A percentile compares a stretch with the other conserved stretches of the same genome.
Evolutionary conservation across 2,329 filamentous ascomycete species (phyloP).

Genomic region (Helotiales sp.): DNA sequence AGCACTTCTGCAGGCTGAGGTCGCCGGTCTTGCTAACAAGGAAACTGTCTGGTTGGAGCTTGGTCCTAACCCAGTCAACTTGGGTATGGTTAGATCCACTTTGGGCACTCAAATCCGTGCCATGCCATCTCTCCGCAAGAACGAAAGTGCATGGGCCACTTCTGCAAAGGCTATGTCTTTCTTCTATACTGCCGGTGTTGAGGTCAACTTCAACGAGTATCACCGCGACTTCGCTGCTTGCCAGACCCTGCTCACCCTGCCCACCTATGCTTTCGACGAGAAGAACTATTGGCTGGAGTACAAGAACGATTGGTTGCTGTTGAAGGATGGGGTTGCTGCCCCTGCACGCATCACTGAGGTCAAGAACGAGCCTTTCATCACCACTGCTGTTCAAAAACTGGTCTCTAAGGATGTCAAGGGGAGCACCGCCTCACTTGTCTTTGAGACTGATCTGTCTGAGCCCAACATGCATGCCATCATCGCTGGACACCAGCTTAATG

Average conservation of each 20-base stretch:
- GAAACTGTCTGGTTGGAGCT: constrained; percentile 69
- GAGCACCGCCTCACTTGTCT: constrained; percentile 49
- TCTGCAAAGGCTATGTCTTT: constrained; percentile 56
- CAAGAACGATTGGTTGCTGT: constrained; percentile 65
- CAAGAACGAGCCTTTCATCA: constrained; percentile 26
- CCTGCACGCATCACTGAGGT: constrained; percentile 24
- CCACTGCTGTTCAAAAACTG: constrained; percentile 54
- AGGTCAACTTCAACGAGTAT: constrained; percentile 70
- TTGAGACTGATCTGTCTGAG: constrained; percentile 54
- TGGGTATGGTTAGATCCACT: constrained; percentile 65
- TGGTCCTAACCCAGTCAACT: constrained; percentile 69
- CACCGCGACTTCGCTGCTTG: constrained; percentile 59
- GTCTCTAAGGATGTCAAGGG: constrained; percentile 50
- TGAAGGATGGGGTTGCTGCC: constrained; percentile 52
- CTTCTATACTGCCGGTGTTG: constrained; percentile 61
- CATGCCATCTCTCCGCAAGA: constrained; percentile 60
- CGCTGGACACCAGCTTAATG: constrained; percentile 58
- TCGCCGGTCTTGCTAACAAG: constrained; percentile 59
- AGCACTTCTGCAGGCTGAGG: constrained; percentile 57
- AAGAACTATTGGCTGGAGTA: constrained; percentile 69
- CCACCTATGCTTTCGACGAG: constrained; percentile 66
- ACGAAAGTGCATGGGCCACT: constrained; percentile 63
- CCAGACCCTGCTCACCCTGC: constrained; percentile 60
- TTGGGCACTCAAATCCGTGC: constrained; percentile 54
- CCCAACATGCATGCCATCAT: constrained; percentile 52